Evolutionary conservation across 495 filamentous ascomycete genomes (phyloP).

Genomic region (Extremus antarcticus): DNA sequence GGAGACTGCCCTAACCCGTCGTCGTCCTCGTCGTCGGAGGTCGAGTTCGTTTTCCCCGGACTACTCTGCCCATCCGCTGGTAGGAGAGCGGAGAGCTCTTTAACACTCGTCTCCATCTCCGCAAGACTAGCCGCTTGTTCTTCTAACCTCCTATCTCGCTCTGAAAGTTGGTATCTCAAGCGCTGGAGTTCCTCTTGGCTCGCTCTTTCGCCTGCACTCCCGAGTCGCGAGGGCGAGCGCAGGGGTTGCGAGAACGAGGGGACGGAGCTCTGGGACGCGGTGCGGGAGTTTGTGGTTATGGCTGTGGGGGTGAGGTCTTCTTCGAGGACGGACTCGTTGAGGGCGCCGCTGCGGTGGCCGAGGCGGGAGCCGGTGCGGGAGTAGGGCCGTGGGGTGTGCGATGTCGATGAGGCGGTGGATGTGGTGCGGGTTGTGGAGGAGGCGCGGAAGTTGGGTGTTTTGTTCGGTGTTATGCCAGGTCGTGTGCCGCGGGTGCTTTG

Average conservation of each 20-base stretch:
- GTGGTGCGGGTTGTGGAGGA: neutral
- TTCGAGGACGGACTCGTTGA: constrained; percentile 13
- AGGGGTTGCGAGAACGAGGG: constrained; percentile 19
- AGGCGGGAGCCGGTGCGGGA: constrained; percentile 31
- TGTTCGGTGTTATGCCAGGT: neutral
- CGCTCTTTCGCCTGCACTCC: constrained; percentile 7
- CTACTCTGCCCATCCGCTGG: constrained; percentile 11
- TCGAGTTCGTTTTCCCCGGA: constrained; percentile 29
- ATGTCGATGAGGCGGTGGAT: neutral
- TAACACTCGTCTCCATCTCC: constrained; percentile 74
- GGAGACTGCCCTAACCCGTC: constrained; percentile 43
- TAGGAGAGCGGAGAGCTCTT: constrained; percentile 62
- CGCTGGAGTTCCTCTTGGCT: constrained; percentile 42
- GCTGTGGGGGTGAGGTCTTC: constrained; percentile 40
- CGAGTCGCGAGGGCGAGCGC: constrained; percentile 16
- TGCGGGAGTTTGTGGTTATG: constrained; percentile 36
- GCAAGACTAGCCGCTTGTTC: constrained; percentile 71
- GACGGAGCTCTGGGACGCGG: constrained; percentile 8
- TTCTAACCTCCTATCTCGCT: constrained; percentile 74
- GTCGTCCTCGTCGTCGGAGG: constrained; percentile 33
- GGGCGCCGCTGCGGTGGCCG: constrained; percentile 21
- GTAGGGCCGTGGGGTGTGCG: constrained; percentile 27
- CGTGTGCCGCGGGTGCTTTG: constrained; percentile 28
- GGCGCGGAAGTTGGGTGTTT: neutral
- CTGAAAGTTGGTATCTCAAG: constrained; percentile 59